Conservation (phyloP, 2,329 filamentous ascomycete species). For the Talaromyces albobiverticillius region DNA sequence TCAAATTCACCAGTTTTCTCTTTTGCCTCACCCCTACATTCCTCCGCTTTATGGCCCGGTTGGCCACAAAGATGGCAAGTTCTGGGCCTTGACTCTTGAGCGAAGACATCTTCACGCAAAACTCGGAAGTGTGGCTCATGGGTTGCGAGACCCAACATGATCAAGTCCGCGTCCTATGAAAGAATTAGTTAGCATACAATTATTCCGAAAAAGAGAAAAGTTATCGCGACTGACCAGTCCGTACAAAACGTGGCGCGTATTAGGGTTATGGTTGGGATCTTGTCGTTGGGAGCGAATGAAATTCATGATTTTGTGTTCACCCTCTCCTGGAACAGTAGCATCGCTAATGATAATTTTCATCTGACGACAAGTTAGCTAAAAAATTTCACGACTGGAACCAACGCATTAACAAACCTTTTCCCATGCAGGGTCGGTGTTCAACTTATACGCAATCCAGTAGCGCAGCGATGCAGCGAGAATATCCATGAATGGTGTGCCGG, state of each 20-base stretch:
- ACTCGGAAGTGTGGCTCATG: conserved; percentile 98
- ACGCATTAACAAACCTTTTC: conserved; percentile 55
- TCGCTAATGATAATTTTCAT: conserved; percentile 98
- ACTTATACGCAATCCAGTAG: conserved; percentile 97
- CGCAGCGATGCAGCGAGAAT: conserved; percentile 84
- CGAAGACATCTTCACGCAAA: conserved; percentile 93
- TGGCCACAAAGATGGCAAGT: conserved; percentile 88
- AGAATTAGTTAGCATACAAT: conserved; percentile 22
- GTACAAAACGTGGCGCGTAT: conserved; percentile 97
- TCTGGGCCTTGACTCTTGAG: conserved; percentile 77
- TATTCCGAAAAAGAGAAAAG: neutral
- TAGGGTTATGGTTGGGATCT: conserved; percentile 88
- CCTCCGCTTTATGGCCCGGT: conserved; percentile 82
- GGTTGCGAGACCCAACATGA: conserved; percentile 95
- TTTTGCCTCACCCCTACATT: conserved; percentile 77
- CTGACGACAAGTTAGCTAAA: conserved; percentile 26
- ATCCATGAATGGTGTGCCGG: conserved; percentile 98
- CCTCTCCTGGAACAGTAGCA: conserved; percentile 94
- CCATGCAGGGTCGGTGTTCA: conserved; percentile 96
- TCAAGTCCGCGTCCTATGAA: conserved; percentile 79
- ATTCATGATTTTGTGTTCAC: conserved; percentile 99
- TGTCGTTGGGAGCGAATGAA: conserved; percentile 92
- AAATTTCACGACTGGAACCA: neutral
- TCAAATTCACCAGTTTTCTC: conserved; percentile 76
- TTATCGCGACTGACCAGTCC: conserved; percentile 56